Percentiles rank a stretch among this genome's conserved stretches.
These are phyloP conservation scores for Nevesoporus exiguus DNA, from an alignment of 768 basidiomycete genomes.

Conservation along the genomic window DNA sequence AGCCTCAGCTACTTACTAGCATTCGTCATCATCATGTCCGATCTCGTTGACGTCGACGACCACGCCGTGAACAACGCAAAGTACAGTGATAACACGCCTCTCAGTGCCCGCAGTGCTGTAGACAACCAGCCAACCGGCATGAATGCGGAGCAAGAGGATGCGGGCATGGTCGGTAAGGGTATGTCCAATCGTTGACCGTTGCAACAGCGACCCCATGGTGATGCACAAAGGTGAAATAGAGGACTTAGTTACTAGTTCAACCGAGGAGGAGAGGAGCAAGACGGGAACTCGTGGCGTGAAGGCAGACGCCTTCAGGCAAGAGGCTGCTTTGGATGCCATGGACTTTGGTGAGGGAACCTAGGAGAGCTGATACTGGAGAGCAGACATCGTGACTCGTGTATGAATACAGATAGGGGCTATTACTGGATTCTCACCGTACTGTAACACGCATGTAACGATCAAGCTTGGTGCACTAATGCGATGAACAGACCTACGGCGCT, in stretches of 20 bases:
- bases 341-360: not conserved
- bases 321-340: conserved; percentile 19
- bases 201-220: too few species aligned
- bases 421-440: conserved; percentile 5
- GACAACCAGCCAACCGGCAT: not conserved
- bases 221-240: too few species aligned
- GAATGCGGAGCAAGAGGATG: not conserved
- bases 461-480: too few species aligned
- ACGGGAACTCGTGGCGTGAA: conserved; percentile 10
- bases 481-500: conserved; percentile 3
- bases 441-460: too few species aligned
- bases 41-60: not conserved
- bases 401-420: not conserved
- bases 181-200: too few species aligned
- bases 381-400: too few species aligned
- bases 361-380: not conserved
- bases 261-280: too few species aligned
- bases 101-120: not conserved
- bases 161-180: not conserved
- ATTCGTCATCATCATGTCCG: not conserved
- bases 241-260: too few species aligned
- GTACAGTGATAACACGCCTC: not conserved
- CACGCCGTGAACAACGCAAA: not conserved
- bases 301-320: conserved; percentile 25
- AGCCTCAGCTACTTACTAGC: too few species aligned